Conservation (phyloP, 2,329 filamentous ascomycete genomes). For the Erysiphe neolycopersici region DNA sequence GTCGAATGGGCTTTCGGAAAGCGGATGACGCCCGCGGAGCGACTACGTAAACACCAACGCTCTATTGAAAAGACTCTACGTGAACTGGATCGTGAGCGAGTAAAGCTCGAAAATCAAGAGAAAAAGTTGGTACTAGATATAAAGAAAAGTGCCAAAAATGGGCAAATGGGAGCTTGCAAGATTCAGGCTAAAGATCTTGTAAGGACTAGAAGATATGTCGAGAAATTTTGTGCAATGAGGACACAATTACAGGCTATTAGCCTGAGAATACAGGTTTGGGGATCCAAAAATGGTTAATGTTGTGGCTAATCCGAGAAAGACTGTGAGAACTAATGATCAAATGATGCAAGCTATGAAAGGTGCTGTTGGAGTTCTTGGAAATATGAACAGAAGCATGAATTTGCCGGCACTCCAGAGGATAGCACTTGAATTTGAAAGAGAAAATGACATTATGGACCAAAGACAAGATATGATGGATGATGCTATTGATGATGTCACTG, state of each 20-base stretch:
- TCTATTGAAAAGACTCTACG: slow-evolving; percentile 93
- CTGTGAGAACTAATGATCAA: slow-evolving; percentile 91
- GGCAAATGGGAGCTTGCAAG: slow-evolving; percentile 93
- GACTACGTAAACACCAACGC: slow-evolving; percentile 78
- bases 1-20: slow-evolving; percentile 98
- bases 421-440: slow-evolving; percentile 95
- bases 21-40: slow-evolving; percentile 90
- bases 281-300: neutral
- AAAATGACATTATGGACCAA: slow-evolving; percentile 99
- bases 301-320: slow-evolving; percentile 24
- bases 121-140: slow-evolving; percentile 92
- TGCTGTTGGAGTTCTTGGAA: slow-evolving; percentile 70
- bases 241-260: slow-evolving; percentile 94
- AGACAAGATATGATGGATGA: slow-evolving; percentile 99
- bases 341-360: slow-evolving; percentile 99
- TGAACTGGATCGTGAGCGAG: slow-evolving; percentile 78
- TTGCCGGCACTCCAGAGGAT: slow-evolving; percentile 84
- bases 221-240: slow-evolving; percentile 97
- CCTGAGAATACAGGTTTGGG: slow-evolving; percentile 58
- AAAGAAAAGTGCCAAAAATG: slow-evolving; percentile 94
- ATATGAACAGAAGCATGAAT: slow-evolving; percentile 97
- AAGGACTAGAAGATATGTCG: slow-evolving; percentile 74
- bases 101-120: slow-evolving; percentile 95
- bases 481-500: slow-evolving; percentile 89
- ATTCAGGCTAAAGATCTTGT: slow-evolving; percentile 97